Conservation (phyloP, 129 eudicot species). For the Solidago caesia region DNA sequence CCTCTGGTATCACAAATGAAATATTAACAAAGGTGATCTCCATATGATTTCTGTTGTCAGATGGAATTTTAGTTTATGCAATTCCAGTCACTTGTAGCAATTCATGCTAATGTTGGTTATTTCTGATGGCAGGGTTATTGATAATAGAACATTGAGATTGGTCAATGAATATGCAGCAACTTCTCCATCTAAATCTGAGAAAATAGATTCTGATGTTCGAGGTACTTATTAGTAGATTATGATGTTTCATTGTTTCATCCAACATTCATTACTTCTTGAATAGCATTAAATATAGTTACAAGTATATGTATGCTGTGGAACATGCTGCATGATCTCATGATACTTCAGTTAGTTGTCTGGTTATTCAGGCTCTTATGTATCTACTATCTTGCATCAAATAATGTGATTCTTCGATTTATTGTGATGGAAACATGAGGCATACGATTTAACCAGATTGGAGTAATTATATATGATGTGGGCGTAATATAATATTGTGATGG, state of each 20-base stretch:
- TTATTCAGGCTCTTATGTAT: conserved; percentile 8
- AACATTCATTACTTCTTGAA: background rate
- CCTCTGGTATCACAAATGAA: conserved; percentile 7
- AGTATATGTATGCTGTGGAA: conserved; percentile 8
- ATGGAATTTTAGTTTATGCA: conserved; percentile 11
- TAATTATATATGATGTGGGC: too few relatives aligned
- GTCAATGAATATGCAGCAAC: conserved; percentile 64
- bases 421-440: conserved; percentile 4
- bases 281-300: conserved; percentile 6
- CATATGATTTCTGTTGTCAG: conserved; percentile 11
- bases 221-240: conserved; percentile 46
- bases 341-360: conserved; percentile 10
- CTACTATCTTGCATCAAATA: conserved; percentile 15
- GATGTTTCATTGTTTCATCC: conserved; percentile 8
- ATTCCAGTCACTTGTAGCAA: conserved; percentile 3
- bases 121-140: conserved; percentile 64
- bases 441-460: too few relatives aligned
- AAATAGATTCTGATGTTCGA: conserved; percentile 65
- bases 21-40: background rate
- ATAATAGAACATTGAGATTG: conserved; percentile 75
- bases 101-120: conserved; percentile 25
- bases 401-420: conserved; percentile 1
- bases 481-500: too few relatives aligned
- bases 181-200: conserved; percentile 71
- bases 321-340: conserved; percentile 11